Conservation (phyloP, 148 eudicot species). For the Nepenthes mirabilis region DNA sequence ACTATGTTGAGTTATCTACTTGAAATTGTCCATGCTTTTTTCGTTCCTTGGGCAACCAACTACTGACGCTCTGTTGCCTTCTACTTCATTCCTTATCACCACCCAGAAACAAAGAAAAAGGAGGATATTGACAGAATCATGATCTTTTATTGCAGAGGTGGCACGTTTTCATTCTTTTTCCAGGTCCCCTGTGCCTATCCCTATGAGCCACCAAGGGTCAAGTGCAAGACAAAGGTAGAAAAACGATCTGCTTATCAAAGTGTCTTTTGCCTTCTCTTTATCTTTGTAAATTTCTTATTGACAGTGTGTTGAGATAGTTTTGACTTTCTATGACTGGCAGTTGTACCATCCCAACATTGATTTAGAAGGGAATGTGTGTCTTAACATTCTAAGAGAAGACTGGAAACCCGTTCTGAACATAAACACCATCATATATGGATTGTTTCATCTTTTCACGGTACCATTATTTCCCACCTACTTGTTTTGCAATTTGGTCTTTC, state of each 20-base stretch:
- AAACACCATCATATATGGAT: slow-evolving; percentile 62
- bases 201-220: slow-evolving; percentile 55
- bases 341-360: slow-evolving; percentile 87
- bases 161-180: slow-evolving; percentile 37
- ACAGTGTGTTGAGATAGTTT: neutral
- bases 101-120: no score
- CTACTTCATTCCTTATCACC: no score
- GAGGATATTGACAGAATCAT: no score
- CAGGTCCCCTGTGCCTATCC: slow-evolving; percentile 45
- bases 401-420: slow-evolving; percentile 86
- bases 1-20: no score
- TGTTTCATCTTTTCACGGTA: slow-evolving; percentile 80
- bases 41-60: neutral
- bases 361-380: slow-evolving; percentile 88
- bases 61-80: neutral
- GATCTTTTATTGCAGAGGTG: slow-evolving; percentile 28
- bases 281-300: neutral
- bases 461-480: neutral
- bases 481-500: no score
- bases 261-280: no score
- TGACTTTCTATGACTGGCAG: slow-evolving; percentile 14
- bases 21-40: no score
- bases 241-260: neutral
- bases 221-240: slow-evolving; percentile 52
- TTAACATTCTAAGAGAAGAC: slow-evolving; percentile 89